Evolutionary conservation across 371 early-diverging fungal genomes (phyloP), one percentile per base, ranked within the genome.

Genomic region (Saksenaea vasiformis): DNA sequence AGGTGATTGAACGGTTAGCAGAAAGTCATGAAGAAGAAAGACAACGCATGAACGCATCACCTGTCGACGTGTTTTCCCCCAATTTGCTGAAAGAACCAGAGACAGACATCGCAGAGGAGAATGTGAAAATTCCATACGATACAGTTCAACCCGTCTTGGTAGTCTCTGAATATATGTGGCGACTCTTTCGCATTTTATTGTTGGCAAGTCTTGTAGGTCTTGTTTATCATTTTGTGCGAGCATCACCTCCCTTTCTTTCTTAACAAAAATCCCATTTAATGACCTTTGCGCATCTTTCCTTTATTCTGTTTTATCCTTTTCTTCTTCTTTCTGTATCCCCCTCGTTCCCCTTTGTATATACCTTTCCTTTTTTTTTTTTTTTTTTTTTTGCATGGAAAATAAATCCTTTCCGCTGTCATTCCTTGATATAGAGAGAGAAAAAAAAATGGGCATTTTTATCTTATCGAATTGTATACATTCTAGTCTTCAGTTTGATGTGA

Each of bases 151-250:
- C 60, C 11, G 17, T 54, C 15, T 58, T 62, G 43, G 31, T 68
- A 11, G 59, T 74, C 19, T 68, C 79, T 41, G 79, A 79, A 58
- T 79, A 79, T 55, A 60, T 74, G 19, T 79, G 79, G 79, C 58
- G 73, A 24, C 44, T 79, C 1, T 79, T 79, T 54, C 64, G 79
- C 43, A 66, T 79, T 5, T 64, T 79, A 26, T 44, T 76, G 27
- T 56, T 79, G 13, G 72, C 80, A 13, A 77, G 77, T 61, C 31
- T 79, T 1, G 80, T 79, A 2, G 74, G 73, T 5, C 60, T 79
- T 22, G 69, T 74, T 17, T 71, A 70, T 55, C 80, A 77, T 63
- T 77, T 71, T 41, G 57, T 67, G 51, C 63, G 71, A 62, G 65
- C 71, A 5, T 66, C 44, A 36, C 64, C 59, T 47, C 61, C 54